Base-by-base conservation (phyloP, 2,329 filamentous ascomycete species). In the Fusarium cicatricum region DNA sequence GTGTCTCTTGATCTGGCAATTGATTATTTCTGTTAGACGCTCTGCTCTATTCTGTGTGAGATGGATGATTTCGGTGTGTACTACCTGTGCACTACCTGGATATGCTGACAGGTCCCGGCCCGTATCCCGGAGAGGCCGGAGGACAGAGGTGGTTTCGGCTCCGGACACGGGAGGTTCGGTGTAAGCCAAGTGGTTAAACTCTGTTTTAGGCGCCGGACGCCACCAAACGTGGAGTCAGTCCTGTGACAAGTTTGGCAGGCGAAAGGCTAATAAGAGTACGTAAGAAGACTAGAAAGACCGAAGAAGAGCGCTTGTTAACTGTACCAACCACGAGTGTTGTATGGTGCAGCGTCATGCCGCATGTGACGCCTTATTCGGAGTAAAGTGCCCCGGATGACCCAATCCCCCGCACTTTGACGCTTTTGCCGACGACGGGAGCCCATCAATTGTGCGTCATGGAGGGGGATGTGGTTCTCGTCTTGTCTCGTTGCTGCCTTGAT, bases 1-100 rank as follows among this genome's bases (percentile, higher is more conserved):
- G 60, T 62, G 50, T 64, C 40, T 45, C 3, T 55, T 57, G 39
- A 60, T 51, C 41, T 47, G 31, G 39, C 41, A 45, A 59, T 64
- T 53, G 41, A 39, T 34, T 34, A 19, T 26, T 29, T 48, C 16
- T 29, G 28, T 41, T 32, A 16, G 26, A 37, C 28, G 10, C 7
- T n/a, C 11, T 17, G 11, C 12, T 23, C 14, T 19, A 15, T 19
- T 15, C 12, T 23, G 32, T 14, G 9, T 33, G 36, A 21, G 21
- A 21, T 7, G 21, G 7, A 21, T n/a, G n/a, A n/a, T n/a, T n/a
- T n/a, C n/a, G n/a, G n/a, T n/a, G n/a, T n/a, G n/a, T n/a, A n/a
- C n/a, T n/a, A n/a, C n/a, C n/a, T n/a, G n/a, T n/a, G n/a, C n/a
- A n/a, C 26, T 15, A 23, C 21, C 21, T 23, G 21, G 4, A 7